A percentile compares a stretch with the other conserved stretches of the same genome.
These are phyloP conservation scores for Ceratocystis harringtonii DNA, from an alignment of 2,329 filamentous ascomycete species.

Conservation along the genomic window DNA sequence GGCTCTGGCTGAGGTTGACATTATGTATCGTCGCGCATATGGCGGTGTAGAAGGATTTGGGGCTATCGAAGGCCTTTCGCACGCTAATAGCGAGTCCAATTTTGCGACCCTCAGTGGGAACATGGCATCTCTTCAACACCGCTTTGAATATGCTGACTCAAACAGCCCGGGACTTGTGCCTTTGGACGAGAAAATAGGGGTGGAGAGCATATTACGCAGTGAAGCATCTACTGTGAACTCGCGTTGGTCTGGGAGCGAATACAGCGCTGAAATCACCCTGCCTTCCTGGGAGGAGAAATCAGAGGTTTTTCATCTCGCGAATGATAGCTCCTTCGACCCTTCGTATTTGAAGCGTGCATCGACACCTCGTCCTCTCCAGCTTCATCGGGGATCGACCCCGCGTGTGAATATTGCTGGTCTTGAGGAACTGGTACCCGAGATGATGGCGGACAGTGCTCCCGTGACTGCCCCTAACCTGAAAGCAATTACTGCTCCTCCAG, in stretches of 20 bases:
- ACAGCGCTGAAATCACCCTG: constrained; percentile 12
- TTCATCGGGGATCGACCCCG: constrained; percentile 1
- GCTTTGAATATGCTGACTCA: not conserved
- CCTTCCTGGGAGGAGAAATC: constrained; percentile 19
- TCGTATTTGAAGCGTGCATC: constrained; percentile 14
- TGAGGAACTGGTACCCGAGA: not conserved
- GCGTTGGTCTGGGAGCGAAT: constrained; percentile 7
- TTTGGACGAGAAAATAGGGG: not conserved
- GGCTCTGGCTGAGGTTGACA: constrained; percentile 39
- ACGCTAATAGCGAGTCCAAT: not conserved
- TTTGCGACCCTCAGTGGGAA: not conserved
- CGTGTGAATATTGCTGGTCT: not conserved
- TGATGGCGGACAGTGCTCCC: not conserved
- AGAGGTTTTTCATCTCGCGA: constrained; percentile 14
- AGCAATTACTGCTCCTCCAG: constrained; percentile 1
- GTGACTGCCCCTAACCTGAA: not conserved
- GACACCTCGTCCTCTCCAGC: constrained; percentile 8
- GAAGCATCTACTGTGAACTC: not conserved
- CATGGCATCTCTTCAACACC: not conserved
- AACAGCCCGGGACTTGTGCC: not conserved
- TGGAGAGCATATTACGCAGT: not conserved
- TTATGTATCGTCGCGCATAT: constrained; percentile 42
- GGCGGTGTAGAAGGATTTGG: constrained; percentile 33
- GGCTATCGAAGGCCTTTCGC: constrained; percentile 31
- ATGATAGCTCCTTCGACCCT: not conserved